Evolutionary conservation across 805 yeast species (phyloP), one percentile per base, ranked within the genome.

Genomic region (Yarrowia hollandica): DNA sequence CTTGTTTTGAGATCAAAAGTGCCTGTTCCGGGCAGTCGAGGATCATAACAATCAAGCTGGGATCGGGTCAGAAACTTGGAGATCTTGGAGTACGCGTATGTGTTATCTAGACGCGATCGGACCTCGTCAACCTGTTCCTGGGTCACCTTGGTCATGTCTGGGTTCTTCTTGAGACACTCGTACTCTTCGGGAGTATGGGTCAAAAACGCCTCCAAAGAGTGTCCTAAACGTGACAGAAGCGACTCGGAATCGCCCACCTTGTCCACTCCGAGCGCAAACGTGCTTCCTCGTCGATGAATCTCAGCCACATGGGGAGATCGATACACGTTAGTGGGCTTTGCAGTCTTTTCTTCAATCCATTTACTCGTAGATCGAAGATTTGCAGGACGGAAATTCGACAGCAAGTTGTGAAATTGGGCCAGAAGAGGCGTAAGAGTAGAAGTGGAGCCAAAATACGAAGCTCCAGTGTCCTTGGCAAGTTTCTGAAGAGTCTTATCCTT

Each of bases 1-100:
- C 99, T 75, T 0, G 97, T 88, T 67, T 92, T 92, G 60, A 92
- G 73, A 71, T 92, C 99, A 76, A 94, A 92, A 0, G 90, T 84
- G 0, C 97, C 97, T 4, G 86, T 84, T 0, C 96, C 96, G 0
- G 97, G 97, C 33, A 94, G 74, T 33, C 88, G 73, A 0, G 77
- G 70, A 70, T 90, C 91, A 61, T 77, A 75, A 61, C 97, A 90
- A 72, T 92, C 99, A 46, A 94, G 76, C 71, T 92, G 98, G 0
- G 98, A 92, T 63, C 98, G 77, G 82, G 92, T 78, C 12, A 92
- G 68, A 66, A 94, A 88, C 38, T 79, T 77, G 3, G 85, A 90
- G 60, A 81, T 73, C 34, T 74, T 72, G 6, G 95, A 83, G 70
- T 89, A 91, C 68, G 90, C 91, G 68, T 90, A 91, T n/a, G 77